A percentile compares a stretch with the other conserved stretches of the same genome.
These are phyloP conservation scores for Microsporum audouinii DNA, from an alignment of 2,329 filamentous ascomycete genomes.

Conservation along the genomic window DNA sequence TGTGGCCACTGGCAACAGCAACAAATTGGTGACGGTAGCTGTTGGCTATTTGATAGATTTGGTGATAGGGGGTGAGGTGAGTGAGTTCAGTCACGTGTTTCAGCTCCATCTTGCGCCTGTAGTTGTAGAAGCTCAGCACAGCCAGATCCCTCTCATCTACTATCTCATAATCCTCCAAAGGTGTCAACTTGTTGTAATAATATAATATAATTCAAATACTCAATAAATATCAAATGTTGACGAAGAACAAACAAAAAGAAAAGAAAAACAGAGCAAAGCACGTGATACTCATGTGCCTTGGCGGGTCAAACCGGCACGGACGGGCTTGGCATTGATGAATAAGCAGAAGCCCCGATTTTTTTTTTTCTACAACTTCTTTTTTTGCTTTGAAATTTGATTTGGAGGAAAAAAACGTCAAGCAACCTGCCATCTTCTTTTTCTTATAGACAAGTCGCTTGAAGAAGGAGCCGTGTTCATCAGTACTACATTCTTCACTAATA, in stretches of 20 bases:
- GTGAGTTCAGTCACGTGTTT: background rate
- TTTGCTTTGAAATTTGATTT: background rate
- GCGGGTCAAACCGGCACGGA: background rate
- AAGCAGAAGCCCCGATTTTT: background rate
- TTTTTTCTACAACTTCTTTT: background rate
- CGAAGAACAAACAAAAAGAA: background rate
- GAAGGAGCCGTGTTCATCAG: background rate
- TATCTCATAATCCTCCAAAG: background rate
- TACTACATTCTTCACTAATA: background rate
- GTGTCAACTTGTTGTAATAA: too few species aligned
- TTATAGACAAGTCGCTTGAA: background rate
- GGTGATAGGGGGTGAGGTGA: background rate
- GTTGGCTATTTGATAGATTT: background rate
- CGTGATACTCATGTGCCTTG: conserved; percentile 1
- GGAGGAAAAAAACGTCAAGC: background rate
- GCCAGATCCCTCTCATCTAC: background rate
- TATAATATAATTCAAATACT: background rate
- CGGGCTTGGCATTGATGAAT: background rate
- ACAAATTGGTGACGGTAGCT: background rate
- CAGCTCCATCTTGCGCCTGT: background rate
- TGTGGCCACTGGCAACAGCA: background rate
- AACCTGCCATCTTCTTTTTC: background rate
- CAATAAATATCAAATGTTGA: background rate
- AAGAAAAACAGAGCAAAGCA: background rate
- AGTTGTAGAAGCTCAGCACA: background rate